These are phyloP conservation scores for Rhodotorula kratochvilovae DNA, from an alignment of 768 basidiomycete species.

Conservation along the genomic window DNA sequence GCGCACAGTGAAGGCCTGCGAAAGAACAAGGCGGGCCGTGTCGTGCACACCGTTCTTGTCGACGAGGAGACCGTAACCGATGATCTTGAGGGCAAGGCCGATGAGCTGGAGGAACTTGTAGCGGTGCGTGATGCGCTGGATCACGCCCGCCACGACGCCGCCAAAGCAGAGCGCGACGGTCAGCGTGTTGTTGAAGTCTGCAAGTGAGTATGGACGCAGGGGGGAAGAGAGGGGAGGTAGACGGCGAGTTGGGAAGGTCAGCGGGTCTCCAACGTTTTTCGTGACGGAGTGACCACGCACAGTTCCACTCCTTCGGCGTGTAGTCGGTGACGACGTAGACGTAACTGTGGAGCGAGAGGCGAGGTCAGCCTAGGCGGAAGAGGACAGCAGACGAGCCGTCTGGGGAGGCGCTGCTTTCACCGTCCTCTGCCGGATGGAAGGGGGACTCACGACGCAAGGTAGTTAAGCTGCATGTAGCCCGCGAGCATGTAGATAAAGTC, in stretches of 20 bases:
- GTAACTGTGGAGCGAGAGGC: conserved; percentile 3
- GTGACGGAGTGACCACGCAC: not conserved
- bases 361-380: too few species aligned
- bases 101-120: conserved; percentile 47
- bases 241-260: too few species aligned
- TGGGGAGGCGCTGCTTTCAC: too few species aligned
- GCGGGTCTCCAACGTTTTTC: too few species aligned
- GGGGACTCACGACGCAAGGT: not conserved
- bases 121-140: conserved; percentile 45
- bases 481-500: conserved; percentile 18
- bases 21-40: conserved; percentile 41
- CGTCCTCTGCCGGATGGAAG: too few species aligned
- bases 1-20: conserved; percentile 42
- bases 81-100: conserved; percentile 43
- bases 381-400: too few species aligned
- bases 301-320: conserved; percentile 11
- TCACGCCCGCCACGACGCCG: conserved; percentile 45
- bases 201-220: too few species aligned
- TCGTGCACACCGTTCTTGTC: conserved; percentile 29
- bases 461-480: conserved; percentile 20
- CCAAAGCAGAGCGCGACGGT: conserved; percentile 42
- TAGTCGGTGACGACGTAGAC: conserved; percentile 32
- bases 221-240: too few species aligned
- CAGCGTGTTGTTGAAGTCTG: not conserved
- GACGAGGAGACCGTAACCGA: conserved; percentile 32